A percentile compares a stretch with the other conserved stretches of the same genome.
Evolutionary conservation across 805 yeast genomes (phyloP).

Genomic region (Pichia nakasei): DNA sequence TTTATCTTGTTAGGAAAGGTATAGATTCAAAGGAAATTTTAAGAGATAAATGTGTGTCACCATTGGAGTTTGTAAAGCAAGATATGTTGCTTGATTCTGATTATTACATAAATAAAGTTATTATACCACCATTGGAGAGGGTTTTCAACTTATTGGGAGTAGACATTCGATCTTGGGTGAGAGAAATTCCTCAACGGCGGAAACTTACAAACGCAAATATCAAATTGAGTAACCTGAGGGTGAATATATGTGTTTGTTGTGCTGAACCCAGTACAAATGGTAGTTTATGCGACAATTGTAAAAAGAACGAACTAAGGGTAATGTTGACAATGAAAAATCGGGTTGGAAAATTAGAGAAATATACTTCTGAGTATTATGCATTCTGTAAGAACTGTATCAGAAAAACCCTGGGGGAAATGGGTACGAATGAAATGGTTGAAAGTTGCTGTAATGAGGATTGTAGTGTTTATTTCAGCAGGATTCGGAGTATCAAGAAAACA

Average conservation of each 20-base stretch:
- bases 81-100: conserved; percentile 57
- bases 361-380: conserved; percentile 19
- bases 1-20: conserved; percentile 67
- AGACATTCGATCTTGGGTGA: conserved; percentile 68
- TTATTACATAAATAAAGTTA: conserved; percentile 74
- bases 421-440: conserved; percentile 17
- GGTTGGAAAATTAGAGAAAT: conserved; percentile 21
- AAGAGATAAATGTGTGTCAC: conserved; percentile 72
- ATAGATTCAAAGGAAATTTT: conserved; percentile 43
- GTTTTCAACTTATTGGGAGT: conserved; percentile 78
- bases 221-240: conserved; percentile 17
- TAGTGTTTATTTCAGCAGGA: conserved; percentile 46
- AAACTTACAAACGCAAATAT: conserved; percentile 9
- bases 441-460: conserved; percentile 59
- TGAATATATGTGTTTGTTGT: conserved; percentile 25
- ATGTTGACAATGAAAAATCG: conserved; percentile 25
- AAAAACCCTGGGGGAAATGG: conserved; percentile 25
- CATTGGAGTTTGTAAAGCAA: conserved; percentile 54
- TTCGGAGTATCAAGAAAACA: conserved; percentile 31
- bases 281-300: conserved; percentile 30
- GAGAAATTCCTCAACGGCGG: conserved; percentile 45
- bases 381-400: conserved; percentile 27
- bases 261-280: conserved; percentile 5
- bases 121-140: conserved; percentile 86
- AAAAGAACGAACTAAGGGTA: conserved; percentile 28